These are phyloP conservation scores for Warburgia ugandensis DNA, from an alignment of 164 flowering plant genomes.

Conservation along the genomic window DNA sequence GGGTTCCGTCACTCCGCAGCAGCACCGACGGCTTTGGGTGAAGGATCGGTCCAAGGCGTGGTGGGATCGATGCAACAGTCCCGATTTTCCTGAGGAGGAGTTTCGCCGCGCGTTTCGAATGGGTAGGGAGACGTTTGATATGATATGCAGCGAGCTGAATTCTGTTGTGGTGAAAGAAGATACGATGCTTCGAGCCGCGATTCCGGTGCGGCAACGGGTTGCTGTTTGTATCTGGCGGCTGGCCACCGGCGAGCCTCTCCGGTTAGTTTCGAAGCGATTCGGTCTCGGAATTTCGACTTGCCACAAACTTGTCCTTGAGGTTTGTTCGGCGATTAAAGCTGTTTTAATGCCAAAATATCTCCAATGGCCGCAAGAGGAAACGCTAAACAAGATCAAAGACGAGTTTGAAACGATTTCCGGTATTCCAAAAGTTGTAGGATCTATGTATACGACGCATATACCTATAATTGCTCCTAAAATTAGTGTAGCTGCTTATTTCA, in stretches of 20 bases:
- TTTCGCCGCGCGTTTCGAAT: constrained; percentile 56
- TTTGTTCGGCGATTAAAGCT: constrained; percentile 52
- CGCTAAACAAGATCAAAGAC: constrained; percentile 14
- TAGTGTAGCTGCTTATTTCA: constrained; percentile 59
- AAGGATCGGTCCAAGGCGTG: constrained; percentile 72
- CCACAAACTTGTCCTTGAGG: constrained; percentile 79
- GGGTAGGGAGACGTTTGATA: constrained; percentile 63
- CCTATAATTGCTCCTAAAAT: constrained; percentile 76
- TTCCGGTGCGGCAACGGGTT: constrained; percentile 80
- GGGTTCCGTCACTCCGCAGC: no score
- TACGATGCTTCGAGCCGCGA: constrained; percentile 70
- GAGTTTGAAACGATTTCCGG: constrained; percentile 48
- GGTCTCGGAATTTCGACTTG: constrained; percentile 85
- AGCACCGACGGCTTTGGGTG: constrained; percentile 73
- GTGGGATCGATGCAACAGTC: constrained; percentile 60
- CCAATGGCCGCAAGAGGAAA: constrained; percentile 52
- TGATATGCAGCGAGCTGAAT: constrained; percentile 68
- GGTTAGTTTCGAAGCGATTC: constrained; percentile 63
- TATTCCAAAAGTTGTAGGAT: constrained; percentile 53
- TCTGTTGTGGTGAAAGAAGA: constrained; percentile 61
- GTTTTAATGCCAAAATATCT: constrained; percentile 63
- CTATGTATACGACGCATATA: constrained; percentile 76
- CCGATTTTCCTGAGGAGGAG: constrained; percentile 62
- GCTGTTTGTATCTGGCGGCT: constrained; percentile 78
- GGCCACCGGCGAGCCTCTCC: constrained; percentile 77